Evolutionary conservation across 208 protist species (phyloP).

Genomic region (Strigomonas culicis): DNA sequence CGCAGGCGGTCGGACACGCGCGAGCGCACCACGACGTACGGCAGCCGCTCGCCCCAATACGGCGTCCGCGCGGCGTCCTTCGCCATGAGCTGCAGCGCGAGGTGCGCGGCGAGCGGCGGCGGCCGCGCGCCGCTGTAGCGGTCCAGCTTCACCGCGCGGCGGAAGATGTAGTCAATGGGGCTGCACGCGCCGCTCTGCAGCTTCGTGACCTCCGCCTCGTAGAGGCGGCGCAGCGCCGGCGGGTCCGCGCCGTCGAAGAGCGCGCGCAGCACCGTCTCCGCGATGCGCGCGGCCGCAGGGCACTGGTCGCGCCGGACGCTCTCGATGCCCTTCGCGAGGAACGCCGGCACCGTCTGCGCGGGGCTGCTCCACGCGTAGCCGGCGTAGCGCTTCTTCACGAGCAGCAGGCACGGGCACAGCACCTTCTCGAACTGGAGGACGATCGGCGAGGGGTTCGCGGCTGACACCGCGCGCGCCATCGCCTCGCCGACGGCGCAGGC

Average conservation of each 20-base stretch:
- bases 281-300: slow-evolving; percentile 45
- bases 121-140: slow-evolving; percentile 45
- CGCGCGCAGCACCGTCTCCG: slow-evolving; percentile 29
- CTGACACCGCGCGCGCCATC: slow-evolving; percentile 90
- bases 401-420: slow-evolving; percentile 99
- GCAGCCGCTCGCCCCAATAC: slow-evolving; percentile 74
- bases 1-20: slow-evolving; percentile 32
- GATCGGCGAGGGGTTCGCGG: slow-evolving; percentile 95
- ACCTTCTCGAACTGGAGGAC: slow-evolving; percentile 99
- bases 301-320: slow-evolving; percentile 99
- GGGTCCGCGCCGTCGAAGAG: slow-evolving; percentile 47
- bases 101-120: slow-evolving; percentile 59
- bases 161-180: slow-evolving; percentile 67
- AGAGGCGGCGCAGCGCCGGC: slow-evolving; percentile 23
- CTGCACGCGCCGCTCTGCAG: slow-evolving; percentile 47
- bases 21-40: slow-evolving; percentile 62
- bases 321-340: slow-evolving; percentile 99
- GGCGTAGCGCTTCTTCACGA: slow-evolving; percentile 99
- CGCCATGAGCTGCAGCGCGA: slow-evolving; percentile 59
- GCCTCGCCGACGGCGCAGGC: slow-evolving; percentile 58
- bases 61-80: slow-evolving; percentile 49
- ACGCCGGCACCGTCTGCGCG: slow-evolving; percentile 91
- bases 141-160: slow-evolving; percentile 69
- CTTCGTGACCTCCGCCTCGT: slow-evolving; percentile 35
- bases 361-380: slow-evolving; percentile 97